These are phyloP conservation scores for Bacterosira constricta DNA, from an alignment of 108 stramenopile genomes.

Conservation along the genomic window DNA sequence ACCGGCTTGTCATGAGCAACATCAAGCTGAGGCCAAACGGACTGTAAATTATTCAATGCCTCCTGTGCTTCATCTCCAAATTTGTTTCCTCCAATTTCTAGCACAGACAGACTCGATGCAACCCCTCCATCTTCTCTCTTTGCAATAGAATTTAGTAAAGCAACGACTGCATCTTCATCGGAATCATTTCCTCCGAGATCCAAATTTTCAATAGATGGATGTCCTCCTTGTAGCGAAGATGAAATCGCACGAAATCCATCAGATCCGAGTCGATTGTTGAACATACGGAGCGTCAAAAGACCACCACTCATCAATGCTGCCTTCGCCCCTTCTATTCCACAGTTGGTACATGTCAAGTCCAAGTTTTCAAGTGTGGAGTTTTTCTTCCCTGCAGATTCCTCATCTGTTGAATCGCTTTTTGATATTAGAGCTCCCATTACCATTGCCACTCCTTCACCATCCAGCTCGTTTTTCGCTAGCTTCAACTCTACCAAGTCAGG, in stretches of 20 bases:
- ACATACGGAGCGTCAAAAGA: conserved; percentile 58
- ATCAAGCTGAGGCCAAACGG: conserved; percentile 61
- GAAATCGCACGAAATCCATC: conserved; percentile 59
- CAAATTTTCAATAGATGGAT: conserved; percentile 58
- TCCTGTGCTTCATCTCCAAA: conserved; percentile 55
- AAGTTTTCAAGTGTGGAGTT: conserved; percentile 41
- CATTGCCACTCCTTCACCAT: conserved; percentile 34
- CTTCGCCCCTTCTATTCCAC: conserved; percentile 57
- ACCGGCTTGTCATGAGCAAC: conserved; percentile 74
- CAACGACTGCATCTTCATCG: conserved; percentile 53
- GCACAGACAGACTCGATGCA: conserved; percentile 36
- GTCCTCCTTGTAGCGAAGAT: conserved; percentile 47
- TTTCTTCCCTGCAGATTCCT: not conserved
- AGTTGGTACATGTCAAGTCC: conserved; percentile 64
- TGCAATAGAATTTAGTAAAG: conserved; percentile 50
- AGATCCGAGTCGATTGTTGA: conserved; percentile 67
- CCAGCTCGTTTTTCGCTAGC: conserved; percentile 48
- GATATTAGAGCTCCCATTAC: conserved; percentile 20
- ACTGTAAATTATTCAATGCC: conserved; percentile 40
- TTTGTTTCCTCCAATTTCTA: conserved; percentile 78
- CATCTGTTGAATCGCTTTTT: not conserved
- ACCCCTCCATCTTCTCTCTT: conserved; percentile 7
- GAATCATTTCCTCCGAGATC: conserved; percentile 80
- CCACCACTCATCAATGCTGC: conserved; percentile 37
- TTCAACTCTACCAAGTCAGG: conserved; percentile 48